Base-by-base conservation (phyloP, 1,284 basidiomycete genomes). In the Anthracocystis panici-leucophaei region DNA sequence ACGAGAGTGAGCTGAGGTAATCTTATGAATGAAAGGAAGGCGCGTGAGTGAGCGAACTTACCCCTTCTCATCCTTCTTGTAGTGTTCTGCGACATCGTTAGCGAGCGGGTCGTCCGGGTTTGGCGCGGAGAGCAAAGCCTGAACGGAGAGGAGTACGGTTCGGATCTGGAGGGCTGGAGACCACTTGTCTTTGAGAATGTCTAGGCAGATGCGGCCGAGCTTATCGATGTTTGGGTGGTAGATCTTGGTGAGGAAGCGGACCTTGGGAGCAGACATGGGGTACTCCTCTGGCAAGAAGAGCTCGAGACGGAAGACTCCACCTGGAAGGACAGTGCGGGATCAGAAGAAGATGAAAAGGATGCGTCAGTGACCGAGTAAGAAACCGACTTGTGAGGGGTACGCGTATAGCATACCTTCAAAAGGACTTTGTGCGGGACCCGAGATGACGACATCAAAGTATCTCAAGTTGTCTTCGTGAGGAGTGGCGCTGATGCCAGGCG, bases 181-280 rank as follows among this genome's bases (percentile, higher is more conserved):
- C 96, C 96, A 99, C 88, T 97, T 98, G 87, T 99, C 96, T 89
- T 98, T 98, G 82, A 98, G 88, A 82, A 99, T 99, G 86, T 99
- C 97, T 70, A 99, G 88, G 86, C 97, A 99, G 87, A 99, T 99
- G 25, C 96, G 90, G 29, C 96, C 96, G 45, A 99, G 92, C 87
- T 98, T 98, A 87, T 98, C 95, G 87, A 99, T 99, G 87, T 99
- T 99, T 40, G 97, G 97, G 87, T 99, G 97, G 88, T 99, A 99
- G 88, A 99, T 97, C 91, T 97, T 97, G 71, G 96, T 98, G 79
- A 98, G 88, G 88, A 99, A 99, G 75, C 97, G 90, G 64, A 99
- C 97, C 87, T 98, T 99, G 33, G 97, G 97, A 0, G 97, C 95
- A 57, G 92, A 93, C 96, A 99, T 98, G 1, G 96, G 96, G 87